Base-by-base conservation (phyloP, 1,284 basidiomycete genomes). In the Mycena citricolor region DNA sequence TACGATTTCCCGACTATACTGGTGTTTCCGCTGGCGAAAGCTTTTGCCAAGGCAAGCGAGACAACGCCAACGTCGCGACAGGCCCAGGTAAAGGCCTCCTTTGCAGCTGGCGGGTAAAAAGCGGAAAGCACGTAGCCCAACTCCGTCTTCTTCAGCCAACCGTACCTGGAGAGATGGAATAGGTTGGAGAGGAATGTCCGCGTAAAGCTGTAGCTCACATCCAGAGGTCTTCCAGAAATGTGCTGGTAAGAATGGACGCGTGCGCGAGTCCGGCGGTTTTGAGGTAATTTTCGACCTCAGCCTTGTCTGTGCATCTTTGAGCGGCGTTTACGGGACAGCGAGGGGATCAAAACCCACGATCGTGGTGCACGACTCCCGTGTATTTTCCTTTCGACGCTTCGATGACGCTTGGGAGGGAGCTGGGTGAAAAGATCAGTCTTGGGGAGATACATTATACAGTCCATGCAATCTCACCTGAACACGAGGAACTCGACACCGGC, bases 401-500 rank as follows among this genome's bases (percentile, higher is more conserved):
- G 1, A 13, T 10, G 4, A 49, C 21, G 23, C 31, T 34, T 0
- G 47, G 47, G 1, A 35, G 8, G 0, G 37, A 30, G 32, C 50
- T 51, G 7, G 25, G 8, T 5, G 24, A 6, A 3, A 8, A n/a
- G 31, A 37, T 5, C 11, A 32, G 17, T 30, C 16, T 11, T 14
- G 24, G n/a, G n/a, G n/a, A n/a, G n/a, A n/a, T n/a, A n/a, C n/a
- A n/a, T n/a, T n/a, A n/a, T 24, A 32, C 19, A 35, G 20, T 24
- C 4, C 26, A 4, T 13, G 8, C 42, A 54, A n/a, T n/a, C 43
- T 13, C 1, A 53, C 51, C 31, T 53, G 12, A 21, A 54, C 8
- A 54, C 20, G 22, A 54, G 41, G 29, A 47, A 51, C 17, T 41
- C 32, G 17, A 51, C 42, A 10, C 49, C 44, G 8, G 11, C 44